These are phyloP conservation scores for Heterococcus sp. DNA, from an alignment of 108 stramenopile genomes.

Conservation along the genomic window DNA sequence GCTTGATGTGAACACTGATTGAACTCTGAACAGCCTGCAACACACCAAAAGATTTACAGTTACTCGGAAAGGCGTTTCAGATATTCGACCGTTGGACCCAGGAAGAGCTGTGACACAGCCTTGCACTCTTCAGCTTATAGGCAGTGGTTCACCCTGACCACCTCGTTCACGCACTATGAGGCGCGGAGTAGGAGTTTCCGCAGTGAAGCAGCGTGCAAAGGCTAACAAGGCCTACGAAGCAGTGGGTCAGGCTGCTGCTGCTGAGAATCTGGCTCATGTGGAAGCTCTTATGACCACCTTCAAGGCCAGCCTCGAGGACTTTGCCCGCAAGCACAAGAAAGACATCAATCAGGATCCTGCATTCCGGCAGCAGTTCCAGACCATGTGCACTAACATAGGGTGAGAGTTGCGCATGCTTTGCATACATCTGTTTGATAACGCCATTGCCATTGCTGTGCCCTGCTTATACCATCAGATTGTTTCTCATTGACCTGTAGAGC, in stretches of 20 bases:
- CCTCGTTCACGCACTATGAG: slow-evolving; percentile 1
- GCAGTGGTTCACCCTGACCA: too few species aligned
- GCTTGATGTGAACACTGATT: neutral
- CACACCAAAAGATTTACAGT: neutral
- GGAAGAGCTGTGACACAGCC: neutral
- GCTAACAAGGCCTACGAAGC: slow-evolving; percentile 41
- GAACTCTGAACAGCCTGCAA: neutral
- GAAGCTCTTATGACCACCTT: slow-evolving; percentile 45
- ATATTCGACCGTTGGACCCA: neutral
- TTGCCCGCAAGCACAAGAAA: slow-evolving; percentile 84
- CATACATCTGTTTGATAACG: too few species aligned
- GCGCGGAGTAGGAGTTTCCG: slow-evolving; percentile 42
- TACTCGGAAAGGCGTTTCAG: neutral
- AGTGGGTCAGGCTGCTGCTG: slow-evolving; percentile 51
- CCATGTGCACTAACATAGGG: slow-evolving; percentile 81
- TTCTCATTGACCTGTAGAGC: too few species aligned
- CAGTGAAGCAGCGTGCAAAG: slow-evolving; percentile 45
- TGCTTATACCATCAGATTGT: too few species aligned
- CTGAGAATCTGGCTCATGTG: slow-evolving; percentile 42
- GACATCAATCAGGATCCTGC: slow-evolving; percentile 78
- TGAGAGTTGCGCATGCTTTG: slow-evolving; percentile 1
- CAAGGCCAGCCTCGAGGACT: slow-evolving; percentile 56
- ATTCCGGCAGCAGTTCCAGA: slow-evolving; percentile 87
- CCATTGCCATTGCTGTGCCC: too few species aligned
- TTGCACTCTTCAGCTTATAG: too few species aligned